phyloP scores from a whole-genome alignment of 2,329 filamentous ascomycete species.

The Fusarium hainanense region DNA sequence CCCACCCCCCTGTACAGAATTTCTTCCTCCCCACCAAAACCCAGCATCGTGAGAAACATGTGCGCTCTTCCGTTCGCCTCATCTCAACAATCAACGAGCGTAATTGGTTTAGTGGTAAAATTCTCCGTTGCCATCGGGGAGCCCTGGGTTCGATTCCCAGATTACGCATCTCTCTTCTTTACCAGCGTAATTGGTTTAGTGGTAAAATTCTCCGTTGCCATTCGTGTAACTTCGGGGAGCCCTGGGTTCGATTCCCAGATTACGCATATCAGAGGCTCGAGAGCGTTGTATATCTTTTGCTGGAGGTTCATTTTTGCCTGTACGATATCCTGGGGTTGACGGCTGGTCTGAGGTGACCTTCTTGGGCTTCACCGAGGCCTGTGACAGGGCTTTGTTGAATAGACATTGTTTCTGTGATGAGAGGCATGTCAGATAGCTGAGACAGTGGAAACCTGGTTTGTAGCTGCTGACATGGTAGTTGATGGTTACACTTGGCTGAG shows the following conservation, averaged over 20 bases:
- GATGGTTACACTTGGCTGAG: too few relatives aligned
- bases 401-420: not conserved
- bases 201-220: conserved; percentile 12
- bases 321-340: not conserved
- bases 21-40: conserved; percentile 6
- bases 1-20: not conserved
- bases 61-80: not conserved
- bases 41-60: not conserved
- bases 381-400: fast-evolving
- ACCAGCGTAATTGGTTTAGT: conserved; percentile 19
- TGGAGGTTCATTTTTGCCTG: not conserved
- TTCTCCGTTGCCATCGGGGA: conserved; percentile 34
- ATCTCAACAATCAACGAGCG: not conserved
- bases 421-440: too few relatives aligned
- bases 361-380: not conserved
- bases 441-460: too few relatives aligned
- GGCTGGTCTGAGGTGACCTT: not conserved
- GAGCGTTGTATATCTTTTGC: not conserved
- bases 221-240: conserved; percentile 1
- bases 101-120: conserved; percentile 29
- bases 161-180: conserved; percentile 7
- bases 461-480: too few relatives aligned
- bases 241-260: conserved; percentile 12
- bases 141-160: conserved; percentile 34
- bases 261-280: not conserved